A percentile compares a stretch with the other conserved stretches of the same genome.
These are phyloP conservation scores for Nemophila menziesii DNA, from an alignment of 257 asterid species.

Conservation along the genomic window DNA sequence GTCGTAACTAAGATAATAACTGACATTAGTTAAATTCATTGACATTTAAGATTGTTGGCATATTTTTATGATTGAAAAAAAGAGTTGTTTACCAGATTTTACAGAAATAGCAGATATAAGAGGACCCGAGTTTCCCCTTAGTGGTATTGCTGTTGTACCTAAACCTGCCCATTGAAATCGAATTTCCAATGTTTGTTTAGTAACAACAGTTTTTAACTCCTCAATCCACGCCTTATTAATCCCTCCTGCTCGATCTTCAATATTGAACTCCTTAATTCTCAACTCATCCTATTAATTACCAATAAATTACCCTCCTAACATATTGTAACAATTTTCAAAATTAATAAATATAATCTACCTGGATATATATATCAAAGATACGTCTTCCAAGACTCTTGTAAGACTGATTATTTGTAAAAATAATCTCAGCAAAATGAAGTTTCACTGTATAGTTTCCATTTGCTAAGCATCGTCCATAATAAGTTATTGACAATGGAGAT, in stretches of 20 bases:
- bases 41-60: background rate
- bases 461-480: slow-evolving; percentile 53
- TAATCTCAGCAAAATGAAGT: slow-evolving; percentile 55
- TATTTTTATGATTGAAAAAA: background rate
- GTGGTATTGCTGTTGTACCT: slow-evolving; percentile 40
- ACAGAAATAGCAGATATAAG: slow-evolving; percentile 52
- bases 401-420: slow-evolving; percentile 33
- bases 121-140: slow-evolving; percentile 42
- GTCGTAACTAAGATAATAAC: background rate
- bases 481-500: slow-evolving; percentile 44
- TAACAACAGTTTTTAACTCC: slow-evolving; percentile 21
- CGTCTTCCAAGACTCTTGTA: slow-evolving; percentile 51
- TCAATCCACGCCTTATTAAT: slow-evolving; percentile 17
- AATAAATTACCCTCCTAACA: background rate
- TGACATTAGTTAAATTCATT: no score
- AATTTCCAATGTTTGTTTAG: slow-evolving; percentile 27
- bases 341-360: slow-evolving; percentile 20
- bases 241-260: slow-evolving; percentile 30
- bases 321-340: background rate
- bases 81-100: slow-evolving; percentile 27
- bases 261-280: slow-evolving; percentile 33
- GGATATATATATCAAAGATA: slow-evolving; percentile 53
- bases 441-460: slow-evolving; percentile 52
- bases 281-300: slow-evolving; percentile 24
- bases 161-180: slow-evolving; percentile 39